Base-by-base conservation (phyloP, 177 flowering plant species). In the Tripterygium wilfordii region DNA sequence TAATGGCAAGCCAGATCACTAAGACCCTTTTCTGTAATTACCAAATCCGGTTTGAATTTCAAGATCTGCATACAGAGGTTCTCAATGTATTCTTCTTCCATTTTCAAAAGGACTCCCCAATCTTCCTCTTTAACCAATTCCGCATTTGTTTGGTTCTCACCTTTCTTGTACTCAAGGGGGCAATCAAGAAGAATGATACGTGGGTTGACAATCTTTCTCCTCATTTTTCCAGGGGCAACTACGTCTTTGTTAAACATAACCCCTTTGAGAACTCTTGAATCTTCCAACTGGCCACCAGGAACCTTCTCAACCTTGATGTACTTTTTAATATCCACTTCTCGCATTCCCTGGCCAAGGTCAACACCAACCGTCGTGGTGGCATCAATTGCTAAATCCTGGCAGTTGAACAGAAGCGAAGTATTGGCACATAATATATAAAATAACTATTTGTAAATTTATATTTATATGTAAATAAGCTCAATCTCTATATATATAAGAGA, bases 241-340 rank as follows among this genome's bases (percentile, higher is more conserved):
- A 92, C 90, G 68, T 92, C 98, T 64, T 92, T 92, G 70, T 83
- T 86, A 44, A 92, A 33, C 98, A 92, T 92, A 38, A 88, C 95
- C 32, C 98, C 98, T 63, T 66, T 83, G 15, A 92, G 75, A 50
- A 92, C 96, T 58, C 49, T 72, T 3, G 98, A 88, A 41, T 88
- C 96, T 63, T 92, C 98, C 59, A 92, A 69, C 63, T 82, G 96
- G 16, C 98, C 96, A 49, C 98, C 98, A 46, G 96, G 96, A 13
- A 86, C 64, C 65, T 92, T 91, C 78, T 92, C 96, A 45, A 88
- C 89, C 57, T 84, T 92, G 27, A 92, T 75, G 67, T 82, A 86
- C 61, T 85, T 85, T 60, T 92, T 92, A 29, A 92, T 86, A 65
- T 92, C 96, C 37, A 92, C 91, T 47, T 88, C 98, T 19, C 83